Base-by-base conservation (phyloP, 2,329 filamentous ascomycete species). In the Verticillium dahliae region DNA sequence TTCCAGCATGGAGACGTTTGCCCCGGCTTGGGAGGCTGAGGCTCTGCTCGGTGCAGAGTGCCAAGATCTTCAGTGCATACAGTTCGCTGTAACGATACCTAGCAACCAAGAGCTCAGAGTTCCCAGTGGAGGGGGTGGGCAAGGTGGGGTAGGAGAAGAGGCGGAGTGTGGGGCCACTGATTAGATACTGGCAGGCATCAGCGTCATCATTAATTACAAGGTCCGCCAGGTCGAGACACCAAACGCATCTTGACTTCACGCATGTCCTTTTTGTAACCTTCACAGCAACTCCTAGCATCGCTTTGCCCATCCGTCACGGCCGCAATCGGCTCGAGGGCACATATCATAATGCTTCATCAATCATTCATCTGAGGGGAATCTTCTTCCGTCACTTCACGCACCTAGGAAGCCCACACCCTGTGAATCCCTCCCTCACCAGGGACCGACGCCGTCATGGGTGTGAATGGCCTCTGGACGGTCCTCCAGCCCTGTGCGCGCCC, bases 401-500 rank as follows among this genome's bases (percentile, higher is more conserved):
- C 4, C 45, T 27, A 15, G 1, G 18, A 58, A 11, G 9, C 27
- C 31, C 27, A 56, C 6, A 18, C 54, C 15, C 5, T 18, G 54
- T 31, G 39, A 35, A 59, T 14, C 34, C 14, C 22, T 22, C 54
- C 50, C 54, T 39, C 18, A 11, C 9, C 11, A 11, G 37, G 27
- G 7, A 18, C 41, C 34, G n/a, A 56, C 59, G 60, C 61, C 72
- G 69, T 63, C 71, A 99, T 99, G 95, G 95, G 95, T 88, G 95
- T 99, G 66, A 97, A 94, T 72, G 93, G 93, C 67, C 91, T 99
- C 67, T 99, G 95, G 95, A 94, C 91, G 65, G 92, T 99, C 59
- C 82, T 98, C 66, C 91, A 97, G 77, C 95, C 95, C 56, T 97
- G 92, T 73, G 95, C 95, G 57, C 90, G 95, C 41, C 96, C 95